Base-by-base conservation (phyloP, 768 basidiomycete species). In the Cystoderma amianthinum region DNA sequence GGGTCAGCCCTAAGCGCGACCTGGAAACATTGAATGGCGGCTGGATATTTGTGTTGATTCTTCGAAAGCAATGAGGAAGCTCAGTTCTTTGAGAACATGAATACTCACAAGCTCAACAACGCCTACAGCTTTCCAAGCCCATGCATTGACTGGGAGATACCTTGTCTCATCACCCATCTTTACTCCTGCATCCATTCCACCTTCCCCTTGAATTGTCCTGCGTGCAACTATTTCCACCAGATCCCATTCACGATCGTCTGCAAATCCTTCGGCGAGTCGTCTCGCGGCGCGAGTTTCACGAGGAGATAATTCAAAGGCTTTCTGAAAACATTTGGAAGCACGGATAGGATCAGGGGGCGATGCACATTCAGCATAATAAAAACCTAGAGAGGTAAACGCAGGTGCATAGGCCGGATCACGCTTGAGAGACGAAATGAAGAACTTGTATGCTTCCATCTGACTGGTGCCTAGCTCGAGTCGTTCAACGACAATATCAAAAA, bases 91-190 rank as follows among this genome's bases (percentile, higher is more conserved):
- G 19, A n/a, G 16, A 10, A 32, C 19, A 13, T 5, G 12, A 15
- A 20, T 33, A 65, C 84, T 60, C 53, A 93, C 95, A 63, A 94
- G 64, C 58, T 94, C 92, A 2, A 93, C 93, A 1, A 90, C 78
- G 1, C 92, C 96, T 24, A 91, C 63, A 16, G 93, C 94, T 61
- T 96, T 97, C 94, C 95, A 99, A 2, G 96, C 96, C 96, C 96
- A 99, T 5, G 84, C 76, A 51, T 95, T 93, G 25, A 78, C 80
- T 0, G 88, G 84, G 32, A 79, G 67, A 56, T 82, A 82, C 49
- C 76, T 67, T 36, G 72, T 71, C 5, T 68, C 64, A 2, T 61
- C 62, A 17, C 62, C 65, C 4, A 54, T 55, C 48, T 63, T 70
- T 37, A 75, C 62, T 10, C 71, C 82, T 17, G 75, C 78, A 47